Percentiles rank a stretch among this genome's conserved stretches.
Conservation (phyloP, 2,329 filamentous ascomycete species). For the Aureobasidium melanogenum region DNA sequence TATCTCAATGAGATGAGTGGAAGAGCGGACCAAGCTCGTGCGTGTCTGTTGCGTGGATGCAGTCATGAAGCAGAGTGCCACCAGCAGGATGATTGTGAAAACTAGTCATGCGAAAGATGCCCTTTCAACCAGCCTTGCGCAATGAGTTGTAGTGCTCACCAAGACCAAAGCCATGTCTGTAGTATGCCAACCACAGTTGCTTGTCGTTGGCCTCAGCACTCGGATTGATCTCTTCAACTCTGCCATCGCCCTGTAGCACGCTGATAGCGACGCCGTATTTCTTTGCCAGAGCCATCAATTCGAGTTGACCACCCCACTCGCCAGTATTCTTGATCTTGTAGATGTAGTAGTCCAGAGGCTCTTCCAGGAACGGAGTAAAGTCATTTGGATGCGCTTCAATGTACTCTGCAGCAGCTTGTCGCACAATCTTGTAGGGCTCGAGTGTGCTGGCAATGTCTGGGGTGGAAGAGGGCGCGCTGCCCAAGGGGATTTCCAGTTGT, state of each 20-base stretch:
- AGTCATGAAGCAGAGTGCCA: too few species aligned
- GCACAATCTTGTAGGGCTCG: conserved; percentile 53
- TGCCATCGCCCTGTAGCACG: conserved; percentile 73
- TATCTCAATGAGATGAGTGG: too few species aligned
- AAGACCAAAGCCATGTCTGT: conserved; percentile 84
- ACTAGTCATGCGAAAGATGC: neutral
- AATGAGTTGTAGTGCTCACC: conserved; percentile 98
- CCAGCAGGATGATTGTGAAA: neutral
- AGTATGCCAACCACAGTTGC: conserved; percentile 87
- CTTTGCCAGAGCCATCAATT: conserved; percentile 75
- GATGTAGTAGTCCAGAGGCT: conserved; percentile 64
- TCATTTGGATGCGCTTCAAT: conserved; percentile 67
- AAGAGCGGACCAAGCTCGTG: too few species aligned
- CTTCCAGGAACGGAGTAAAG: conserved; percentile 81
- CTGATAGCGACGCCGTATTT: conserved; percentile 72
- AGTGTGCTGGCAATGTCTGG: conserved; percentile 13
- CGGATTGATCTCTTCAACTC: conserved; percentile 65
- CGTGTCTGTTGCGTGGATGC: too few species aligned
- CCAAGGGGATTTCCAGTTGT: conserved; percentile 36
- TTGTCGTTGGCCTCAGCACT: conserved; percentile 40
- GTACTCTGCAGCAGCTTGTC: conserved; percentile 65
- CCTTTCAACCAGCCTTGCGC: conserved; percentile 24
- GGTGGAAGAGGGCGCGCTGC: conserved; percentile 14
- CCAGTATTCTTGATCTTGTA: conserved; percentile 74
- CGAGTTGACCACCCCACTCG: conserved; percentile 93